Percentiles rank a stretch among this genome's conserved stretches.
phyloP scores from a whole-genome alignment of 768 basidiomycete species.

The Tylopilus cervinicoccineus region DNA sequence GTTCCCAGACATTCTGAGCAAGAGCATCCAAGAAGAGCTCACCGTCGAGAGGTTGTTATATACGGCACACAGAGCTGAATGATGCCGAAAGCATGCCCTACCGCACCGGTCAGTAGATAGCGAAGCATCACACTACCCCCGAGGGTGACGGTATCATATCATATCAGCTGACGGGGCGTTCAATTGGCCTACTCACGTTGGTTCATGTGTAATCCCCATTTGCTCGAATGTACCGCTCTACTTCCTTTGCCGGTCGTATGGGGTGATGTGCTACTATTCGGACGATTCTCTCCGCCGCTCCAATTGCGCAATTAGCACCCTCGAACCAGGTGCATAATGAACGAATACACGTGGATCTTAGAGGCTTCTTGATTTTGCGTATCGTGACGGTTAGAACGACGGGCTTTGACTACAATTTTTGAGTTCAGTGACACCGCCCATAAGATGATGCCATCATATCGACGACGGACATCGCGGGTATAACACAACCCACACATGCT shows the following conservation, averaged over 20 bases:
- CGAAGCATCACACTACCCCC: slow-evolving; percentile 2
- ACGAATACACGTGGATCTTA: neutral
- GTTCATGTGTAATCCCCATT: neutral
- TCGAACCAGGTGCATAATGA: neutral
- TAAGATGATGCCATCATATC: too few species aligned
- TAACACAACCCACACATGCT: too few species aligned
- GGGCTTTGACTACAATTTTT: too few species aligned
- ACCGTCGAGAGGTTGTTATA: too few species aligned
- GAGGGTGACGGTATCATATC: neutral
- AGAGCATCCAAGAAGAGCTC: neutral
- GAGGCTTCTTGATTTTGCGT: neutral
- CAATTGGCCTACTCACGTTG: neutral
- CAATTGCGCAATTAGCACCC: neutral
- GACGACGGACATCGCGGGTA: too few species aligned
- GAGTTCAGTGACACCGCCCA: too few species aligned
- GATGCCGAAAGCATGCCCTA: slow-evolving; percentile 4
- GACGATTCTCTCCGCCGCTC: neutral
- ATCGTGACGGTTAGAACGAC: too few species aligned
- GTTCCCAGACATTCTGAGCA: slow-evolving; percentile 13
- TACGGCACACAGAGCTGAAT: neutral
- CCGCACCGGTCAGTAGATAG: slow-evolving; percentile 1
- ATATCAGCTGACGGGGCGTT: neutral
- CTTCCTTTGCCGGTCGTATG: neutral
- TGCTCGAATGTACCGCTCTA: slow-evolving; percentile 3
- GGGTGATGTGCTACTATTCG: too few species aligned